phyloP scores from a whole-genome alignment of 2,329 filamentous ascomycete genomes.

The Fusarium coffeatum region DNA sequence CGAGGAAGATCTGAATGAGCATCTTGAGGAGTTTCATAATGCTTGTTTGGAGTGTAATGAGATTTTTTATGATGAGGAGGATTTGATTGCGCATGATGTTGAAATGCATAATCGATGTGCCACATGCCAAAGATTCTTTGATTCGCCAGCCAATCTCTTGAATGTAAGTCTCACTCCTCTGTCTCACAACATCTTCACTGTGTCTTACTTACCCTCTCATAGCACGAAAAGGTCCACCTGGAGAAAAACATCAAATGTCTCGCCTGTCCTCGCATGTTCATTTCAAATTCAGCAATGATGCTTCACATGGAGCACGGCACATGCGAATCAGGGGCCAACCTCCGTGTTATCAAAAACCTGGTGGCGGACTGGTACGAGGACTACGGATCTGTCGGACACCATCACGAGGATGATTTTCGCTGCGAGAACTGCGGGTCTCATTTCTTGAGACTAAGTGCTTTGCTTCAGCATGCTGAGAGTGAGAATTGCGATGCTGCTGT shows the following conservation, averaged over 20 bases:
- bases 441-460: slow-evolving; percentile 24
- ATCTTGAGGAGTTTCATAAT: not conserved
- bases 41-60: not conserved
- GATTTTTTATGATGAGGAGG: not conserved
- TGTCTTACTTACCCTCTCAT: rapidly evolving
- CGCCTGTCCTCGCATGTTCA: slow-evolving; percentile 33
- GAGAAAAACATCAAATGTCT: slow-evolving; percentile 25
- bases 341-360: slow-evolving; percentile 2
- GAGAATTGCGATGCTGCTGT: slow-evolving; percentile 25
- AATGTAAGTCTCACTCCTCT: slow-evolving; percentile 11
- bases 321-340: slow-evolving; percentile 27
- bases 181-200: rapidly evolving
- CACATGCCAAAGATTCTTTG: slow-evolving; percentile 14
- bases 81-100: slow-evolving; percentile 13
- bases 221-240: slow-evolving; percentile 39
- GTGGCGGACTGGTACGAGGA: slow-evolving; percentile 35
- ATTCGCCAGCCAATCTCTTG: slow-evolving; percentile 19
- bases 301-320: slow-evolving; percentile 42
- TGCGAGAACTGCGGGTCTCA: slow-evolving; percentile 35
- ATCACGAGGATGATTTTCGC: slow-evolving; percentile 17
- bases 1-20: not conserved
- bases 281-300: slow-evolving; percentile 39
- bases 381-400: not conserved
- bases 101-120: slow-evolving; percentile 30
- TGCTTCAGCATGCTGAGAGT: slow-evolving; percentile 45